These are phyloP conservation scores for Lasiodiplodia gonubiensis DNA, from an alignment of 2,329 filamentous ascomycete genomes.

Conservation along the genomic window DNA sequence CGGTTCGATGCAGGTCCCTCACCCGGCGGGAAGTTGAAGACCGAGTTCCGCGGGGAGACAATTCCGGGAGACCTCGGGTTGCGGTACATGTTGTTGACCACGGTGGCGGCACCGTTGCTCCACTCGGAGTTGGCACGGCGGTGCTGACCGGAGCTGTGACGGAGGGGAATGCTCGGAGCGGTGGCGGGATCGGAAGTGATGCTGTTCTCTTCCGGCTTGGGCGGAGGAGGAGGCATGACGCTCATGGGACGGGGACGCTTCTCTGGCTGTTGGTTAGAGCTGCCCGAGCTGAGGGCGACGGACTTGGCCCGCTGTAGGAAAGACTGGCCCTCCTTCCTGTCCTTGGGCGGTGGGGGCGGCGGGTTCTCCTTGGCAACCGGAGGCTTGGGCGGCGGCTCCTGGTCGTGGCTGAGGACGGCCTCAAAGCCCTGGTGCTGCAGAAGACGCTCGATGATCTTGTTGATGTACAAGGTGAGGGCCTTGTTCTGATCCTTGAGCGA, in stretches of 20 bases:
- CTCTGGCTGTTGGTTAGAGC: constrained; percentile 26
- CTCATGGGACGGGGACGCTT: constrained; percentile 53
- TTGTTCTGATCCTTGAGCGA: constrained; percentile 92
- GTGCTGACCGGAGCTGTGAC: constrained; percentile 54
- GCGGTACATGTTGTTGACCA: constrained; percentile 91
- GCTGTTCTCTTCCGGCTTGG: constrained; percentile 32
- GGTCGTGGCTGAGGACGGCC: constrained; percentile 81
- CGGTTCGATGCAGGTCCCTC: constrained; percentile 46
- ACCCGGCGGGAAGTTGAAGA: constrained; percentile 58
- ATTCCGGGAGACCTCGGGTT: constrained; percentile 53
- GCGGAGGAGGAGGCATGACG: constrained; percentile 39
- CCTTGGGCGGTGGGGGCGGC: constrained; percentile 67
- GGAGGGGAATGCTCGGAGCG: constrained; percentile 76
- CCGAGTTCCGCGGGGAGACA: constrained; percentile 44
- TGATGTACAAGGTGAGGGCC: constrained; percentile 95
- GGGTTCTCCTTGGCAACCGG: constrained; percentile 74
- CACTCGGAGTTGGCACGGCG: constrained; percentile 54
- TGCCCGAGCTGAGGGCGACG: constrained; percentile 55
- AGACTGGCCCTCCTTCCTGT: constrained; percentile 55
- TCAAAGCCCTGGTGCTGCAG: constrained; percentile 95
- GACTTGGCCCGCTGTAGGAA: constrained; percentile 67
- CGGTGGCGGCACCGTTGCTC: constrained; percentile 66
- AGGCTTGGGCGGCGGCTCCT: constrained; percentile 46
- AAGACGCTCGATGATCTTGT: constrained; percentile 96
- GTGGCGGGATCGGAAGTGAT: constrained; percentile 68